Conservation (phyloP, 768 basidiomycete species). For the Termitomyces sp. region DNA sequence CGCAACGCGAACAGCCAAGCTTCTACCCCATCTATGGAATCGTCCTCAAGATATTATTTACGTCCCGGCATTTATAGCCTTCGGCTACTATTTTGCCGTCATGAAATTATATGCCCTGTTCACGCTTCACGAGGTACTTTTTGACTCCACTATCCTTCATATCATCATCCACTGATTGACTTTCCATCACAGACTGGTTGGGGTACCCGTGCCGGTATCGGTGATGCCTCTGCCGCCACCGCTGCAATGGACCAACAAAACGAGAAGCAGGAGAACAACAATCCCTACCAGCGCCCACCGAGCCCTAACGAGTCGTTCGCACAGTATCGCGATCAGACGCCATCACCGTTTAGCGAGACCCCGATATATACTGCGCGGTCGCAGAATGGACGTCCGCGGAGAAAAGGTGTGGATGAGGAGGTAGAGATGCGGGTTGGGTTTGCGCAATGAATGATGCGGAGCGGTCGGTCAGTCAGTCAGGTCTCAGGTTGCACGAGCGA, state of each 20-base stretch:
- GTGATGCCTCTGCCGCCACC: constrained; percentile 75
- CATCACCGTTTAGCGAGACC: constrained; percentile 24
- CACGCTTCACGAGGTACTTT: constrained; percentile 77
- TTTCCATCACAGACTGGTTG: constrained; percentile 65
- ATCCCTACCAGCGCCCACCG: constrained; percentile 21
- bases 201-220: constrained; percentile 95
- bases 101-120: constrained; percentile 93
- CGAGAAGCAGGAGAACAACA: constrained; percentile 27
- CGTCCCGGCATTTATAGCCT: constrained; percentile 82
- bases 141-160: background rate
- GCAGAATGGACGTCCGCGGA: constrained; percentile 16
- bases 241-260: constrained; percentile 54
- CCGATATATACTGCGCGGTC: constrained; percentile 19
- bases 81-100: constrained; percentile 92
- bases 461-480: background rate
- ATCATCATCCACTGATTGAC: background rate
- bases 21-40: constrained; percentile 79
- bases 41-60: constrained; percentile 73
- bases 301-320: constrained; percentile 15
- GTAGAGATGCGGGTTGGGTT: constrained; percentile 35
- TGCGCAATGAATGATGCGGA: constrained; percentile 20
- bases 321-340: constrained; percentile 26
- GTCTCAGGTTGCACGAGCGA: background rate
- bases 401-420: constrained; percentile 24
- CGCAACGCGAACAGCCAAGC: constrained; percentile 74